Evolutionary conservation across 495 filamentous ascomycete species (phyloP).

Genomic region (Trichoderma reesei): DNA sequence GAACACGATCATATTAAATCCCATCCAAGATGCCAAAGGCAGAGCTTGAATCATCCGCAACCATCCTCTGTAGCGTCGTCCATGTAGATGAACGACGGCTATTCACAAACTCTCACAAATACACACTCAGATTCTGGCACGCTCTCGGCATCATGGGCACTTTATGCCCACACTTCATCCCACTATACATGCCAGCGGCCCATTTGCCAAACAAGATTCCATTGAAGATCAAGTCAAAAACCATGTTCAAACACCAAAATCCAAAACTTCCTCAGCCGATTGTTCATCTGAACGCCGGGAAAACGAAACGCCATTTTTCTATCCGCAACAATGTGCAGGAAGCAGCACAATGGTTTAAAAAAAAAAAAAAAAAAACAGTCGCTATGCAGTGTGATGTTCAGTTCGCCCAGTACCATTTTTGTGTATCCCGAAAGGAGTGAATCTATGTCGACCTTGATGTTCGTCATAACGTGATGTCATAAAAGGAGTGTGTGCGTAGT

Average conservation of each 20-base stretch:
- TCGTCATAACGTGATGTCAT: constrained; percentile 7
- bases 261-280: background rate
- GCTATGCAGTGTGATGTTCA: constrained; percentile 11
- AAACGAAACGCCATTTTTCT: constrained; percentile 8
- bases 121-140: background rate
- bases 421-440: constrained; percentile 7
- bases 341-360: background rate
- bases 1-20: background rate
- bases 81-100: background rate
- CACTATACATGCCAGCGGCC: background rate
- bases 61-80: background rate
- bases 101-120: background rate
- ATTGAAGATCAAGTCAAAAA: background rate
- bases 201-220: background rate
- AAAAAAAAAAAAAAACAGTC: constrained; percentile 9
- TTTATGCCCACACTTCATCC: background rate
- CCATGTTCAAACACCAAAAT: background rate
- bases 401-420: constrained; percentile 7
- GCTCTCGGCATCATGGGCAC: background rate
- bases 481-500: constrained; percentile 11
- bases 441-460: constrained; percentile 8
- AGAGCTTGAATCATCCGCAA: background rate
- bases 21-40: constrained; percentile 1
- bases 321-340: background rate
- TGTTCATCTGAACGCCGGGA: constrained; percentile 8